These are phyloP conservation scores for Westerdykella ornata DNA, from an alignment of 2,329 filamentous ascomycete species.

Conservation along the genomic window DNA sequence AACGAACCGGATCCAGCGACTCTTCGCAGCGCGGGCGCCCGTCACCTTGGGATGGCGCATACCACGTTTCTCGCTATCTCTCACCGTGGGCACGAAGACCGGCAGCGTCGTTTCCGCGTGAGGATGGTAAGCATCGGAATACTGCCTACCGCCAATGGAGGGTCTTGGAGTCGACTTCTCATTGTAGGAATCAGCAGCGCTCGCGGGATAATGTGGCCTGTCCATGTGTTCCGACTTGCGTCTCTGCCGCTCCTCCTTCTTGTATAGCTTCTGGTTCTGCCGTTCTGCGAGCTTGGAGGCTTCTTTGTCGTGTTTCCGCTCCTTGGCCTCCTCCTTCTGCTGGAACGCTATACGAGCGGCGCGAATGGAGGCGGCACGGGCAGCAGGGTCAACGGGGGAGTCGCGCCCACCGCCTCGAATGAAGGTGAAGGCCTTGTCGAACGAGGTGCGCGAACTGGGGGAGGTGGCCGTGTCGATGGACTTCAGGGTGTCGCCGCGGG, in stretches of 20 bases:
- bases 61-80: constrained; percentile 25
- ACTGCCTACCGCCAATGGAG: constrained; percentile 33
- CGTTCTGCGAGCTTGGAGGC: constrained; percentile 43
- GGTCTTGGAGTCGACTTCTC: constrained; percentile 26
- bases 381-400: constrained; percentile 44
- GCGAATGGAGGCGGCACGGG: constrained; percentile 51
- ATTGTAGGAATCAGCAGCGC: constrained; percentile 23
- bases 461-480: constrained; percentile 45
- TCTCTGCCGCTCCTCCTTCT: constrained; percentile 38
- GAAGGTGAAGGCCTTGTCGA: constrained; percentile 51
- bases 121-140: constrained; percentile 32
- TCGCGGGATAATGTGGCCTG: constrained; percentile 24
- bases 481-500: constrained; percentile 46
- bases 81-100: constrained; percentile 22
- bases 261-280: constrained; percentile 41
- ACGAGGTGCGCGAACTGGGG: constrained; percentile 49
- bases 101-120: constrained; percentile 32
- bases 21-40: constrained; percentile 34
- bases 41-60: constrained; percentile 23
- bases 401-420: constrained; percentile 44
- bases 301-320: constrained; percentile 49
- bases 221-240: constrained; percentile 38
- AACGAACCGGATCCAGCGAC: constrained; percentile 49
- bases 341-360: constrained; percentile 52
- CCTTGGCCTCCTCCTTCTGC: constrained; percentile 54